Evolutionary conservation across 176 grass and related monocot genomes (phyloP).

Genomic region (Pontederia crassipes): DNA sequence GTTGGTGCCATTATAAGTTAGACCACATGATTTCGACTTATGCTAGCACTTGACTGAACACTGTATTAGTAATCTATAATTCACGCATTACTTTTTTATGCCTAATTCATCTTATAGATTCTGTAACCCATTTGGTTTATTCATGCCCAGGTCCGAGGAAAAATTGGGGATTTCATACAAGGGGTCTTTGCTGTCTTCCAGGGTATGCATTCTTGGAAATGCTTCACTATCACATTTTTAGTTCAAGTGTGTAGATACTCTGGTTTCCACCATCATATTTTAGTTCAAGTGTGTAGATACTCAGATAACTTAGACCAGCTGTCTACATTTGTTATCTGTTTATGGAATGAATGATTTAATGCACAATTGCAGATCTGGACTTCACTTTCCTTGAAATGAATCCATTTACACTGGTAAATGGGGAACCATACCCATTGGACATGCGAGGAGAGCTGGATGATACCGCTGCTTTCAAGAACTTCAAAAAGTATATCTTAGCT

Average conservation of each 20-base stretch:
- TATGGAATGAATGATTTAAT: conserved; percentile 6
- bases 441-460: conserved; percentile 93
- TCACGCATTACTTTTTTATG: not conserved
- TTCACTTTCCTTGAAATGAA: conserved; percentile 98
- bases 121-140: not conserved
- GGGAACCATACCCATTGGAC: conserved; percentile 76
- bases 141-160: conserved; percentile 45
- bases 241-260: not conserved
- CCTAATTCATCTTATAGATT: not conserved
- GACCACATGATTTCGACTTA: not conserved
- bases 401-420: conserved; percentile 82
- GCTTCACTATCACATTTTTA: conserved; percentile 2
- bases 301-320: not conserved
- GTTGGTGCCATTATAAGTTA: not conserved
- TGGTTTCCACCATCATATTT: not conserved
- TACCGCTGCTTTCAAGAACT: conserved; percentile 97
- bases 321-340: not conserved
- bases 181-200: conserved; percentile 87
- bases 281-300: not conserved
- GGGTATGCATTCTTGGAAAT: conserved; percentile 28
- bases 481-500: conserved; percentile 53
- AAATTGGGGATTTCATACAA: conserved; percentile 78
- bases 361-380: conserved; percentile 53
- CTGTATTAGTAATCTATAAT: not conserved
- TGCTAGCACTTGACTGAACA: not conserved